Percentiles rank a stretch among this genome's conserved stretches.
These are phyloP conservation scores for Coemansia sp. DNA, from an alignment of 192 early-diverging fungal genomes.

Conservation along the genomic window DNA sequence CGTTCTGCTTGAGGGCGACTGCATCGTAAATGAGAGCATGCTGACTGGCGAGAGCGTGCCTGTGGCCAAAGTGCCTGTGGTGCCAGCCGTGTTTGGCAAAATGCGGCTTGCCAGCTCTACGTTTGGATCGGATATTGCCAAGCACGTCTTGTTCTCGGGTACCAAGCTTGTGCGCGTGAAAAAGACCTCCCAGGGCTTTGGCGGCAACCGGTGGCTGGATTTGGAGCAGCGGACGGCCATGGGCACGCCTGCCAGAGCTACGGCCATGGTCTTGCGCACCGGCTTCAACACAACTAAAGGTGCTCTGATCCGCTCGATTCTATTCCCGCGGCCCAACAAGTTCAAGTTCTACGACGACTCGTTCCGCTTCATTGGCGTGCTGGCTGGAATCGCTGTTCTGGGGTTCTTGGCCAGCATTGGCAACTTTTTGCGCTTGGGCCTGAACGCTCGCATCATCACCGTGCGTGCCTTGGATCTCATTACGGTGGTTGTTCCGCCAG, in stretches of 20 bases:
- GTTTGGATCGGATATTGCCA: conserved; percentile 64
- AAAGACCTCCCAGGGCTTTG: conserved; percentile 42
- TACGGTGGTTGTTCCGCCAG: conserved; percentile 95
- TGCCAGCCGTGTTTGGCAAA: conserved; percentile 65
- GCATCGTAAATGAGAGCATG: conserved; percentile 98
- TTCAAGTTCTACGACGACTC: conserved; percentile 98
- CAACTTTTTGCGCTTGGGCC: conserved; percentile 83
- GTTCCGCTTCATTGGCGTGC: conserved; percentile 91
- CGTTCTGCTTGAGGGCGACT: conserved; percentile 87
- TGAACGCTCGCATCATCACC: conserved; percentile 68
- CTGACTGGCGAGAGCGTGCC: conserved; percentile 96
- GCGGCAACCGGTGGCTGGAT: conserved; percentile 47
- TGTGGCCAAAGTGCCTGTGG: conserved; percentile 85
- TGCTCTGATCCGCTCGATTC: conserved; percentile 88
- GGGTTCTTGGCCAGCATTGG: conserved; percentile 86
- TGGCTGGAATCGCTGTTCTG: conserved; percentile 75
- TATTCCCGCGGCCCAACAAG: conserved; percentile 94
- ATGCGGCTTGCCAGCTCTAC: conserved; percentile 53
- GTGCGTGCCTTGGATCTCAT: conserved; percentile 93
- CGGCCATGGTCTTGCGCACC: conserved; percentile 87
- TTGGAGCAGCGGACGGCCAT: conserved; percentile 43
- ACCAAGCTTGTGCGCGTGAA: conserved; percentile 87
- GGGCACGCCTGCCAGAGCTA: conserved; percentile 56
- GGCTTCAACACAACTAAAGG: conserved; percentile 98
- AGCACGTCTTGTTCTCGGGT: conserved; percentile 88